A percentile compares a stretch with the other conserved stretches of the same genome.
These are phyloP conservation scores for Magnusiomyces fungicola DNA, from an alignment of 1,139 yeast genomes.

Conservation along the genomic window DNA sequence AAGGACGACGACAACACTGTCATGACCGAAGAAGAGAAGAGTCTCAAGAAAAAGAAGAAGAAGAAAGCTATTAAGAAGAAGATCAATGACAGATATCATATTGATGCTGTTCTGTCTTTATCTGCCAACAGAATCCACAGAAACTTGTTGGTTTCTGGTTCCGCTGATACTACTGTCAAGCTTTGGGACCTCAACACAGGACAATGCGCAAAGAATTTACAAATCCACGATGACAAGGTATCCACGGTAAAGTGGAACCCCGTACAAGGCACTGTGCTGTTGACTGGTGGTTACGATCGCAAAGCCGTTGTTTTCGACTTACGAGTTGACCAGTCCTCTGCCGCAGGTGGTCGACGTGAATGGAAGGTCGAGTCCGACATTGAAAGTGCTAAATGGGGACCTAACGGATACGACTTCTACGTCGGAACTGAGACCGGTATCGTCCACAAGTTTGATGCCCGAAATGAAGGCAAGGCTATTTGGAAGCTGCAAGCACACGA, in stretches of 20 bases:
- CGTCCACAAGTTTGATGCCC: constrained; percentile 80
- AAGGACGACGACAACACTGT: constrained; percentile 45
- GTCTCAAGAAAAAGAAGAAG: constrained; percentile 41
- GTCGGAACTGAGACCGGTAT: constrained; percentile 93
- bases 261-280: constrained; percentile 63
- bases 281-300: constrained; percentile 92
- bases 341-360: constrained; percentile 54
- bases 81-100: constrained; percentile 74
- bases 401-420: constrained; percentile 56
- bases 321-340: constrained; percentile 47
- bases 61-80: constrained; percentile 43
- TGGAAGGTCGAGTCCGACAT: constrained; percentile 69
- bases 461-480: constrained; percentile 56
- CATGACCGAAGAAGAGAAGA: constrained; percentile 28
- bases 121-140: constrained; percentile 78
- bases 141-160: constrained; percentile 83
- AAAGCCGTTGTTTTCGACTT: constrained; percentile 76
- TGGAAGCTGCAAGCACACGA: constrained; percentile 99
- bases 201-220: constrained; percentile 49
- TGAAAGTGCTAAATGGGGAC: constrained; percentile 70
- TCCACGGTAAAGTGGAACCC: constrained; percentile 85
- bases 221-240: constrained; percentile 68
- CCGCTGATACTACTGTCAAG: constrained; percentile 92
- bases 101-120: constrained; percentile 86
- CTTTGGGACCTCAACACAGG: constrained; percentile 85